These are phyloP conservation scores for Taphrina sp. DNA, from an alignment of 1,139 yeast species.

Conservation along the genomic window DNA sequence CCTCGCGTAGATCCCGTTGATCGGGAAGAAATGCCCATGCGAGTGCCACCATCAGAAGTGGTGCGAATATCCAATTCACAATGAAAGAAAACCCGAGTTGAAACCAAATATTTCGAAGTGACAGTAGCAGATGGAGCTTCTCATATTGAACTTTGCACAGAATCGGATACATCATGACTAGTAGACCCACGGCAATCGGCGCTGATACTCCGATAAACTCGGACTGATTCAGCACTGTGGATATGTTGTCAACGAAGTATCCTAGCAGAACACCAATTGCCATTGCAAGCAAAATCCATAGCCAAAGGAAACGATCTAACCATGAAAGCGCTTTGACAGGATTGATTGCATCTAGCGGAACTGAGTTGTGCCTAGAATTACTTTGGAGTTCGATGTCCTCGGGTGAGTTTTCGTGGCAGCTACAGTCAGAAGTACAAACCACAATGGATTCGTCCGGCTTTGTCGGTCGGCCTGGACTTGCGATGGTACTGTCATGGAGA, in stretches of 20 bases:
- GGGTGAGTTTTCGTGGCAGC: too few relatives aligned
- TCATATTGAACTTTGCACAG: slow-evolving; percentile 58
- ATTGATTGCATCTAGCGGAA: background rate
- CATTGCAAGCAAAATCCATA: slow-evolving; percentile 44
- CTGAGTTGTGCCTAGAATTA: too few relatives aligned
- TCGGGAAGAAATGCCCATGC: slow-evolving; percentile 58
- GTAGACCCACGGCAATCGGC: slow-evolving; percentile 56
- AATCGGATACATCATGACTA: slow-evolving; percentile 62
- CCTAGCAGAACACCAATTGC: slow-evolving; percentile 43
- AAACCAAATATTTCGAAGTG: slow-evolving; percentile 41
- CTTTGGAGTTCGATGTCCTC: too few relatives aligned
- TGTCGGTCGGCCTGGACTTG: too few relatives aligned
- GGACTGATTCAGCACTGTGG: slow-evolving; percentile 39
- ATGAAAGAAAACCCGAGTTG: slow-evolving; percentile 49
- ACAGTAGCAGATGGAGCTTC: slow-evolving; percentile 42
- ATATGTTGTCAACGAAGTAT: slow-evolving; percentile 41
- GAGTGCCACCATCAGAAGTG: slow-evolving; percentile 57
- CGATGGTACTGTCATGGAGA: too few relatives aligned
- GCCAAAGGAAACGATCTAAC: slow-evolving; percentile 40
- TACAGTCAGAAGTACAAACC: too few relatives aligned
- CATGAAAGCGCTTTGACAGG: slow-evolving; percentile 38
- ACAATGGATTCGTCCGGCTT: too few relatives aligned
- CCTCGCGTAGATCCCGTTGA: slow-evolving; percentile 52
- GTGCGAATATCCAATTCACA: slow-evolving; percentile 59
- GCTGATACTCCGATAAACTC: slow-evolving; percentile 43